These are phyloP conservation scores for Coemansia erecta DNA, from an alignment of 192 early-diverging fungal genomes.

Conservation along the genomic window DNA sequence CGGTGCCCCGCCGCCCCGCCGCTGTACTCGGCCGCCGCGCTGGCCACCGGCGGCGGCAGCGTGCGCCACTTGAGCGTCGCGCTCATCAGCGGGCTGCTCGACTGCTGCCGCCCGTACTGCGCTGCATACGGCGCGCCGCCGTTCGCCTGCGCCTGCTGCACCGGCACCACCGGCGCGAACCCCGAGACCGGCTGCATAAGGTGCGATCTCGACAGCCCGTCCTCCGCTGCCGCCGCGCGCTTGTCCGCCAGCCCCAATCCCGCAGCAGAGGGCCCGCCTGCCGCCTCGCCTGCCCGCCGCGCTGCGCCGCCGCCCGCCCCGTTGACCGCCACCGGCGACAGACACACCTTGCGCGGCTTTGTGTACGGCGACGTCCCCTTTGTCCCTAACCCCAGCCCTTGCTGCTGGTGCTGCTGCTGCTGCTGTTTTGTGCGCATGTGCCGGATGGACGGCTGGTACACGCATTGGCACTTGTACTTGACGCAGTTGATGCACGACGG, in stretches of 20 bases:
- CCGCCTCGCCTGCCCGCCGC: no score
- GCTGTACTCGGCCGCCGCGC: background rate
- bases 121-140: background rate
- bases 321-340: background rate
- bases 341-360: constrained; percentile 1
- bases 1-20: constrained; percentile 1
- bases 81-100: constrained; percentile 17
- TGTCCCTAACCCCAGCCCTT: background rate
- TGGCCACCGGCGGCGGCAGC: constrained; percentile 13
- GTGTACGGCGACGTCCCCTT: constrained; percentile 4
- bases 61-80: constrained; percentile 22
- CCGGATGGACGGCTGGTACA: constrained; percentile 39
- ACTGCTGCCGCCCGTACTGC: constrained; percentile 4
- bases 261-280: no score
- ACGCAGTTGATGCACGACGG: constrained; percentile 45
- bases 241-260: no score
- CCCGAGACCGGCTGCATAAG: constrained; percentile 43
- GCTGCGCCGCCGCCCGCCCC: background rate
- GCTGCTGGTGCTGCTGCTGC: constrained; percentile 5
- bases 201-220: constrained; percentile 32
- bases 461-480: constrained; percentile 39
- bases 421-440: constrained; percentile 28
- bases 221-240: background rate
- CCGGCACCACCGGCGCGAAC: background rate
- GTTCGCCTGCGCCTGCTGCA: constrained; percentile 4